Base-by-base conservation (phyloP, 768 basidiomycete genomes). In the Tylopilus sp. region DNA sequence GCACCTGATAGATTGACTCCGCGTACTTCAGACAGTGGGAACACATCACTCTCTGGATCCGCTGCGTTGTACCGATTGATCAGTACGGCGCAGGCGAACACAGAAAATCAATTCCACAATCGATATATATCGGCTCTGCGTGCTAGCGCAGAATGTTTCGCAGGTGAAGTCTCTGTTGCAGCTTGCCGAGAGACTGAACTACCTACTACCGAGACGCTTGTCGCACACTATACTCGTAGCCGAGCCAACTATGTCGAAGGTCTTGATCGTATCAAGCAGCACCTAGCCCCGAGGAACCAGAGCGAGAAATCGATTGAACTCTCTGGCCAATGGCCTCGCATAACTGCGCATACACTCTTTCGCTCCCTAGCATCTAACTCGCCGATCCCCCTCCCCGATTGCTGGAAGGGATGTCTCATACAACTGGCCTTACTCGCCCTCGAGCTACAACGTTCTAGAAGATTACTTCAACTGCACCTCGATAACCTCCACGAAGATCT, bases 321-420 rank as follows among this genome's bases (percentile, higher is more conserved):
- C 9, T 38, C 37, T 5, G 37, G 37, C 12, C 37, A 38, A 38
- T 38, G 37, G 75, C 76, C 76, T 13, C 65, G 69, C 8, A 43
- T 73, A 14, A 71, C 72, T 5, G 29, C 60, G 8, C 63, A 61
- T 36, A 41, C 56, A 2, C 62, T 78, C 22, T 60, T 78, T 25
- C 50, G 50, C n/a, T 56, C 33, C 8, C 62, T 77, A 41, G 63
- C 68, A 16, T 66, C 63, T 17, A 56, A 63, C 11, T 64, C 65
- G 8, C 24, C 36, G 1, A 53, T 30, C 4, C 11, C 1, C 8
- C 44, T 70, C n/a, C 36, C 64, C 2, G 24, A 47, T 1, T 21
- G 54, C 13, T 78, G 77, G 76, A 49, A 53, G 45, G 37, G 45
- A 13, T 63, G 52, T 52, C 57, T 78, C 16, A 56, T 63, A 17